Evolutionary conservation across 1,284 basidiomycete species (phyloP), one percentile per base, ranked within the genome.

Genomic region (Phylloporus sp.): DNA sequence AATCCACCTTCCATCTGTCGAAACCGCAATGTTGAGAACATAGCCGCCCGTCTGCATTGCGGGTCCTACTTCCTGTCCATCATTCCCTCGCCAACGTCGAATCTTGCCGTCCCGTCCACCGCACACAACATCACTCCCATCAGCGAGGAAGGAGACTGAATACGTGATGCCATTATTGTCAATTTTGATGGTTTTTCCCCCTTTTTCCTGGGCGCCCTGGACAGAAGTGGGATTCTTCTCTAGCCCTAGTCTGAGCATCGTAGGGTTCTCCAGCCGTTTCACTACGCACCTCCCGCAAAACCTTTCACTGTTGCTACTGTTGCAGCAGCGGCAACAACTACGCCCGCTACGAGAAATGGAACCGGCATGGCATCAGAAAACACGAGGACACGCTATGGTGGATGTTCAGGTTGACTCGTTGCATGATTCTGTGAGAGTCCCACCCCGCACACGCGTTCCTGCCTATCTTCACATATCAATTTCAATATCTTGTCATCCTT

Each of bases 11-110:
- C 63, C 63, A 23, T 64, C 41, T 5, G 27, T 47, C 15, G 63
- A 64, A 7, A 64, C 57, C 4, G 63, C 63, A 10, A 64, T 47
- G n/a, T 20, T 37, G 57, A 60, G 37, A n/a, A 65, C 49, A 39
- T n/a, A 35, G 6, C 49, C 25, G 6, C 47, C 64, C 25, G 39
- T 47, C 17, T 64, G 20, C 63, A 64, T 64, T 19, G 47, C 49
- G 10, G 20, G 15, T 11, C 64, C 41, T 14, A 41, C 41, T 41
- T 41, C 17, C 7, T 41, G 41, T 41, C 47, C 27, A 53, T 39
- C 25, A 52, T 37, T 23, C n/a, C 37, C 29, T n/a, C n/a, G n/a
- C n/a, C n/a, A n/a, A n/a, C n/a, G n/a, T 27, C 52, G 52, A 55
- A 29, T 55, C 52, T 55, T 32, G 47, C 47, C 47, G 23, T 49